These are phyloP conservation scores for Terana coerulea DNA, from an alignment of 768 basidiomycete species.

Conservation along the genomic window DNA sequence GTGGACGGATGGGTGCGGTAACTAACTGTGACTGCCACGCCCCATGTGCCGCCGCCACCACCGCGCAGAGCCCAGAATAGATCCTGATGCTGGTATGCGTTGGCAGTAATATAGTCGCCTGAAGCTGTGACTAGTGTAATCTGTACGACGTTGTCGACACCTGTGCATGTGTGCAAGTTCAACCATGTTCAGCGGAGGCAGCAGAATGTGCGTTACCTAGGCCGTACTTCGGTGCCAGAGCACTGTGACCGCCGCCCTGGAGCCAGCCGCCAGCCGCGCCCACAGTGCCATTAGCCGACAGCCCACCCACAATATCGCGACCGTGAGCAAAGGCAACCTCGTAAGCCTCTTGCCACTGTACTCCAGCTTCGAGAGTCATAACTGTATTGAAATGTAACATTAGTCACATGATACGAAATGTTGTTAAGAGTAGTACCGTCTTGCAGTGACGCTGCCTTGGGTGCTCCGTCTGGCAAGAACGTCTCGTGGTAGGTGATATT, in stretches of 20 bases:
- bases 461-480: slow-evolving; percentile 31
- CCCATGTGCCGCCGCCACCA: slow-evolving; percentile 48
- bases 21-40: slow-evolving; percentile 43
- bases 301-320: slow-evolving; percentile 43
- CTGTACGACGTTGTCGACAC: slow-evolving; percentile 45
- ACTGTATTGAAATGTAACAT: slow-evolving; percentile 16
- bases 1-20: slow-evolving; percentile 39
- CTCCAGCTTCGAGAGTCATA: slow-evolving; percentile 36
- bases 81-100: slow-evolving; percentile 37
- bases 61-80: slow-evolving; percentile 55
- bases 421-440: too few species aligned
- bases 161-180: slow-evolving; percentile 19
- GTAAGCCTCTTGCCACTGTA: slow-evolving; percentile 45
- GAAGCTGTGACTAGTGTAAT: slow-evolving; percentile 41
- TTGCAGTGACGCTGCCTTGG: slow-evolving; percentile 11
- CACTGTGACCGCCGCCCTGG: slow-evolving; percentile 44
- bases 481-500: slow-evolving; percentile 29
- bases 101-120: slow-evolving; percentile 37
- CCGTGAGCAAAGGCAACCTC: slow-evolving; percentile 33
- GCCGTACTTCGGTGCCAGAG: slow-evolving; percentile 36
- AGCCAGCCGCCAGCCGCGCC: slow-evolving; percentile 49
- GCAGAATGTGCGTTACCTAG: slow-evolving; percentile 30
- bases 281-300: slow-evolving; percentile 35
- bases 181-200: background rate
- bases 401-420: too few species aligned